Evolutionary conservation across 169 alveolate genomes (phyloP).

Genomic region (Blepharisma undulans): DNA sequence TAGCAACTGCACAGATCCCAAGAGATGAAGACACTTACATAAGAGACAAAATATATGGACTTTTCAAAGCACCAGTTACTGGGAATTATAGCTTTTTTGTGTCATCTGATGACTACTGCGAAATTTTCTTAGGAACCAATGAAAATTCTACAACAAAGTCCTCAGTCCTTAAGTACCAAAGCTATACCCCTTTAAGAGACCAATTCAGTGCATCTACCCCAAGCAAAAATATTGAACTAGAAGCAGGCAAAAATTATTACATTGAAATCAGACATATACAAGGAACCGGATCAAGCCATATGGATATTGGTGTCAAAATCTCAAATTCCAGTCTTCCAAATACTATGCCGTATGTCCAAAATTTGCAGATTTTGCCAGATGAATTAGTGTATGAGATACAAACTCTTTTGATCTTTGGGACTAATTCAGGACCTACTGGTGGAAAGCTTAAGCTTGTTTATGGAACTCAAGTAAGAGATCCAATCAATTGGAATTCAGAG

Average conservation of each 20-base stretch:
- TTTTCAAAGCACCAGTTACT: neutral
- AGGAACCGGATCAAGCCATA: neutral
- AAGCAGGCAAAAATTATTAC: neutral
- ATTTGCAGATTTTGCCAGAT: neutral
- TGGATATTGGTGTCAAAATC: constrained; percentile 9
- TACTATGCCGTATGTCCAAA: neutral
- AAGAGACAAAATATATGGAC: neutral
- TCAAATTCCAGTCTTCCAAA: neutral
- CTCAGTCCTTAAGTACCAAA: neutral
- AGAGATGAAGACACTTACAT: neutral
- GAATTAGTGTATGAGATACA: neutral
- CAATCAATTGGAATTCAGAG: neutral
- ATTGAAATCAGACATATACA: neutral
- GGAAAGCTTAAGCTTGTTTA: neutral
- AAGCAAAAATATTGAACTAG: neutral
- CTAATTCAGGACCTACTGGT: constrained; percentile 5
- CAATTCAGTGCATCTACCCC: neutral
- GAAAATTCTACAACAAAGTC: neutral
- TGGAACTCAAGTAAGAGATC: neutral
- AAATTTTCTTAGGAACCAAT: neutral
- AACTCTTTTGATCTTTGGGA: neutral
- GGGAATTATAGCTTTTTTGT: neutral
- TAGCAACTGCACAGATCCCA: neutral
- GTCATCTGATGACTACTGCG: neutral
- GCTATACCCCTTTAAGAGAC: neutral